Percentiles rank a stretch among this genome's conserved stretches.
Conservation (phyloP, 1,139 yeast species). For the Yamadazyma triangularis region DNA sequence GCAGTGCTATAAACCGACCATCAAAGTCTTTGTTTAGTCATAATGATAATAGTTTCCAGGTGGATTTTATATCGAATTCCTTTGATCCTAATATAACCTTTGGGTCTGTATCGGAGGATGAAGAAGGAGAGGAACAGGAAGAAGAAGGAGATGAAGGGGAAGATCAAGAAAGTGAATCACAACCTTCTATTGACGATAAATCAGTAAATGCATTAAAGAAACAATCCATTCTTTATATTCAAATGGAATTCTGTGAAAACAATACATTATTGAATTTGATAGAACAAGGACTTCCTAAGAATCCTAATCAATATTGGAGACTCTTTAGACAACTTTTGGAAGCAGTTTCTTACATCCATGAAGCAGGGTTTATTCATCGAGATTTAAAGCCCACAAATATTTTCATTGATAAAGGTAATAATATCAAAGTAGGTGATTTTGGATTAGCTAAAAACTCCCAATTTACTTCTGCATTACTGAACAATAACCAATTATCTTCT, state of each 20-base stretch:
- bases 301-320: slow-evolving; percentile 84
- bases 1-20: slow-evolving; percentile 15
- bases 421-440: slow-evolving; percentile 93
- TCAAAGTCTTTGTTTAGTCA: slow-evolving; percentile 29
- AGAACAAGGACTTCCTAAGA: slow-evolving; percentile 67
- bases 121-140: slow-evolving; percentile 28
- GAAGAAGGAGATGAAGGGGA: slow-evolving; percentile 11
- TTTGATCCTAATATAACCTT: slow-evolving; percentile 58
- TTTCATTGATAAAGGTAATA: slow-evolving; percentile 85
- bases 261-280: slow-evolving; percentile 83
- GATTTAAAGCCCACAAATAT: slow-evolving; percentile 95
- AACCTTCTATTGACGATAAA: slow-evolving; percentile 1
- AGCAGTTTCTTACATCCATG: slow-evolving; percentile 86
- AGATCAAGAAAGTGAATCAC: slow-evolving; percentile 10
- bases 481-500: slow-evolving; percentile 36
- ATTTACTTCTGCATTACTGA: slow-evolving; percentile 35
- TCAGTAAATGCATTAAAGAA: slow-evolving; percentile 1
- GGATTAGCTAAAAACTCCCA: slow-evolving; percentile 86
- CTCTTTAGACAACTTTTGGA: slow-evolving; percentile 83
- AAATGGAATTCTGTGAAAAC: slow-evolving; percentile 98
- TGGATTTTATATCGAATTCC: slow-evolving; percentile 67
- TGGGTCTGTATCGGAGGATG: slow-evolving; percentile 35
- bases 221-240: slow-evolving; percentile 65
- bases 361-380: slow-evolving; percentile 91
- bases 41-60: slow-evolving; percentile 38